Base-by-base conservation (phyloP, 495 filamentous ascomycete genomes). In the Xylaria longipes region DNA sequence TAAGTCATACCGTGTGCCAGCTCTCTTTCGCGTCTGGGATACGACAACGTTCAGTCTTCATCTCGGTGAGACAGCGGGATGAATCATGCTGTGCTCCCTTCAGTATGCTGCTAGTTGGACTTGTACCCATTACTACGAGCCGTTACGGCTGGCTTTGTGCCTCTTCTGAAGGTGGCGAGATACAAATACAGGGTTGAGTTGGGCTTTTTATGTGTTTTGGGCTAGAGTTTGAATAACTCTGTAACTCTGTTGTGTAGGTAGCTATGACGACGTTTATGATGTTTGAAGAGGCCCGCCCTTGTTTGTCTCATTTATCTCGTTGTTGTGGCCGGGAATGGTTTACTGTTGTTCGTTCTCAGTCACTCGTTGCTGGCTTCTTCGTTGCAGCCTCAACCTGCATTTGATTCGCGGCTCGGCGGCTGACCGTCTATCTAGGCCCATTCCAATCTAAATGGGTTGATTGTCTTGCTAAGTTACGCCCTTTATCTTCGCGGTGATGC, bases 391-490 rank as follows among this genome's bases (percentile, higher is more conserved):
- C 61, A 12, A 50, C 65, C 54, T 45, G 25, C 22, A 17, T 39
- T 35, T 58, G 39, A 69, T 69, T 58, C n/a, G 48, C 54, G 46
- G 17, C 17, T 68, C 48, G 31, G 46, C 27, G 60, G 39, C 39
- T 22, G 27, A 20, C 20, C 62, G 22, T 48, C 43, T 22, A 22
- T 22, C 25, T 43, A 20, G 37, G 9, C 5, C 14, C 52, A 17
- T n/a, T 17, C 22, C 35, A 67, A 41, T 56, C 33, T 54, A 54
- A 67, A 54, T 45, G 56, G 27, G 17, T 45, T 45, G 29, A 14
- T 4, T 48, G 41, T 27, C 54, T 43, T 33, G 35, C 4, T 3
- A 14, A 56, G 31, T 25, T 45, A 1, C 29, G 43, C n/a, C 39
- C 56, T 39, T 69, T 57, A n/a, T 58, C 25, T 15, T 60, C 37